Percentiles rank a stretch among this genome's conserved stretches.
Evolutionary conservation across 2,329 filamentous ascomycete species (phyloP).

Genomic region (Aspergillus sp.): DNA sequence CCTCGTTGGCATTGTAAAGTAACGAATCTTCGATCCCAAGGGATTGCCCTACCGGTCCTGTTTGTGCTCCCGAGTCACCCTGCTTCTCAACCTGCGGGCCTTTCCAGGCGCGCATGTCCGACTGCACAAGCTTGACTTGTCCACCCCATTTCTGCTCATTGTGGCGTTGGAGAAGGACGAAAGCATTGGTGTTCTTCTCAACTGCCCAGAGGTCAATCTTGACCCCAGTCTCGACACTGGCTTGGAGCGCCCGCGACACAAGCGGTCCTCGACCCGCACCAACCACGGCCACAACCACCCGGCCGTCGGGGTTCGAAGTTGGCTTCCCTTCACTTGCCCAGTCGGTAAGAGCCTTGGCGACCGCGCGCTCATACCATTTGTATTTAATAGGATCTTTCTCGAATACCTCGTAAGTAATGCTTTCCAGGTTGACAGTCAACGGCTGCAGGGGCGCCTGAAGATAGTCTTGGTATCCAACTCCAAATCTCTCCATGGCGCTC

Average conservation of each 20-base stretch:
- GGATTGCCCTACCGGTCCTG: slow-evolving; percentile 36
- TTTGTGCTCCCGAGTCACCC: slow-evolving; percentile 13
- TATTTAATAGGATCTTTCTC: slow-evolving; percentile 99
- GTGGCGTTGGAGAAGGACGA: slow-evolving; percentile 84
- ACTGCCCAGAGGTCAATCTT: slow-evolving; percentile 85
- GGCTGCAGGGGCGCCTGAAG: slow-evolving; percentile 93
- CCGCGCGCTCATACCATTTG: slow-evolving; percentile 87
- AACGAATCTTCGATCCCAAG: slow-evolving; percentile 33
- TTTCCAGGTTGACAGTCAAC: slow-evolving; percentile 93
- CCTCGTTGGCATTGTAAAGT: slow-evolving; percentile 29
- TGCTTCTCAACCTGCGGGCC: slow-evolving; percentile 60
- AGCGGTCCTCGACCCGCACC: slow-evolving; percentile 91
- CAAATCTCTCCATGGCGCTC: slow-evolving; percentile 65
- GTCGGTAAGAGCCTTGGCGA: slow-evolving; percentile 76
- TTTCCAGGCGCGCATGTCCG: slow-evolving; percentile 96
- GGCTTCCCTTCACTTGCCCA: slow-evolving; percentile 74
- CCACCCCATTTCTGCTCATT: slow-evolving; percentile 81
- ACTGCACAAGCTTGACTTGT: slow-evolving; percentile 84
- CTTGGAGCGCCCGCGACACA: slow-evolving; percentile 81
- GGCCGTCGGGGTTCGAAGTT: slow-evolving; percentile 68
- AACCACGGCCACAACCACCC: slow-evolving; percentile 85
- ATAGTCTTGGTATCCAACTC: slow-evolving; percentile 83
- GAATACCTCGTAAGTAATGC: slow-evolving; percentile 96
- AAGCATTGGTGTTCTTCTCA: slow-evolving; percentile 98
- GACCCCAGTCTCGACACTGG: slow-evolving; percentile 74